Percentiles rank a stretch among this genome's conserved stretches.
phyloP scores from a whole-genome alignment of 176 grass and related monocot species.

The Aegilops tauschii region DNA sequence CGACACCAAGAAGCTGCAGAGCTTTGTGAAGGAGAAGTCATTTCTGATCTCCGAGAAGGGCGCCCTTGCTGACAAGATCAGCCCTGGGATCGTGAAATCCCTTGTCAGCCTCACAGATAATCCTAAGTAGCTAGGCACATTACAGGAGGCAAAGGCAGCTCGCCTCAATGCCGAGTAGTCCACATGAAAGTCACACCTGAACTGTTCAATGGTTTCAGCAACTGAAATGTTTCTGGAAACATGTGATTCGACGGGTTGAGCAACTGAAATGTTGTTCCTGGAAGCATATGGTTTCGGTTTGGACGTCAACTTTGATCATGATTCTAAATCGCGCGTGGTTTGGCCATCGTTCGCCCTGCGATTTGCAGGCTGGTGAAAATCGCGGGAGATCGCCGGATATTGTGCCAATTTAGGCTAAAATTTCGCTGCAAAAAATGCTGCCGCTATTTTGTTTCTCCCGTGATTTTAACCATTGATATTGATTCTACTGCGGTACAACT shows the following conservation, averaged over 20 bases:
- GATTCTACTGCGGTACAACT: neutral
- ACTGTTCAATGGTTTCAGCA: neutral
- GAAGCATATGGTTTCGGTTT: neutral
- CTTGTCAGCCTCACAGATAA: constrained; percentile 65
- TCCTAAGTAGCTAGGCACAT: constrained; percentile 45
- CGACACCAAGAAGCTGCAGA: constrained; percentile 84
- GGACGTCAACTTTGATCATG: neutral
- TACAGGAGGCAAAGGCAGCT: neutral
- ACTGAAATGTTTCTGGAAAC: neutral
- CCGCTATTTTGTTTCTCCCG: too few relatives aligned
- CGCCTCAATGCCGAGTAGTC: too few relatives aligned
- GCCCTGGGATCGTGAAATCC: constrained; percentile 62
- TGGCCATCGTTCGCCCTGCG: too few relatives aligned
- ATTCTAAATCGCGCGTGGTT: too few relatives aligned
- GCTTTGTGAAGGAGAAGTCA: constrained; percentile 82
- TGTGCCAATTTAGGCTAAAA: too few relatives aligned
- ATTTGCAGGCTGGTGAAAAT: too few relatives aligned
- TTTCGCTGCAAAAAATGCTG: too few relatives aligned
- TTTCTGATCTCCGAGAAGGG: constrained; percentile 83
- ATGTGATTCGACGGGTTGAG: neutral
- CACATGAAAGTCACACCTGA: neutral
- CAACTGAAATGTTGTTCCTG: neutral
- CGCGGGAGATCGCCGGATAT: too few relatives aligned
- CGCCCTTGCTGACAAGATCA: constrained; percentile 64
- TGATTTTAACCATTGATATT: too few relatives aligned